These are phyloP conservation scores for Trypanosoma boissoni DNA, from an alignment of 208 protist genomes.

Conservation along the genomic window DNA sequence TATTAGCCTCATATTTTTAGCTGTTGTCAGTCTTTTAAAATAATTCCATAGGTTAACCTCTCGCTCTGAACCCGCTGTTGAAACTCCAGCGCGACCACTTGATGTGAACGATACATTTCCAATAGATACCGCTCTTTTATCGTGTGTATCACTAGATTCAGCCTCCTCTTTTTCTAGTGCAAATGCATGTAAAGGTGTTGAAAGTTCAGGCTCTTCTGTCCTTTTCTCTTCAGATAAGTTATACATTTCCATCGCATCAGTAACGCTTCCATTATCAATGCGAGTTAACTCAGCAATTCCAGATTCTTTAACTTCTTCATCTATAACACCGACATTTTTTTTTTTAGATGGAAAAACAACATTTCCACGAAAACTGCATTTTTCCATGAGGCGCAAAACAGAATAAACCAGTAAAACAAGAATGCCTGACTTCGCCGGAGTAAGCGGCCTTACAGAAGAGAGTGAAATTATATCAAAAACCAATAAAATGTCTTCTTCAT, in stretches of 20 bases:
- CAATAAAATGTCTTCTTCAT: conserved; percentile 71
- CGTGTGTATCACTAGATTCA: background rate
- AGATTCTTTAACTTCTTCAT: conserved; percentile 32
- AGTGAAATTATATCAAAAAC: conserved; percentile 66
- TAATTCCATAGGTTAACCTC: conserved; percentile 73
- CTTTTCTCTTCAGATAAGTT: conserved; percentile 8
- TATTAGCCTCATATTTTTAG: conserved; percentile 63
- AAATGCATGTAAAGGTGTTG: background rate
- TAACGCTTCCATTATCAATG: conserved; percentile 5
- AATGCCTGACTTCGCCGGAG: conserved; percentile 39
- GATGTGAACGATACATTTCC: conserved; percentile 26
- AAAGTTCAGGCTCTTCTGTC: background rate
- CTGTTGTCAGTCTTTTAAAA: conserved; percentile 59
- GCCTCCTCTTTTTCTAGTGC: background rate
- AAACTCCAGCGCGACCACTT: conserved; percentile 38
- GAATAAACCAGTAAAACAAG: conserved; percentile 65
- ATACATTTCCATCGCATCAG: conserved; percentile 2
- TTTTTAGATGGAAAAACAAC: conserved; percentile 56
- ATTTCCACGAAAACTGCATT: conserved; percentile 77
- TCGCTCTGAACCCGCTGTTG: conserved; percentile 60
- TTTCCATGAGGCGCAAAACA: conserved; percentile 84
- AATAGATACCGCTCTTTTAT: conserved; percentile 5
- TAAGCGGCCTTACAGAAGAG: conserved; percentile 36
- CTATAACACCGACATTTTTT: conserved; percentile 20
- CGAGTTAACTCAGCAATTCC: conserved; percentile 17